Evolutionary conservation across 495 filamentous ascomycete genomes (phyloP).

Genomic region (Trichoderma gamsii): DNA sequence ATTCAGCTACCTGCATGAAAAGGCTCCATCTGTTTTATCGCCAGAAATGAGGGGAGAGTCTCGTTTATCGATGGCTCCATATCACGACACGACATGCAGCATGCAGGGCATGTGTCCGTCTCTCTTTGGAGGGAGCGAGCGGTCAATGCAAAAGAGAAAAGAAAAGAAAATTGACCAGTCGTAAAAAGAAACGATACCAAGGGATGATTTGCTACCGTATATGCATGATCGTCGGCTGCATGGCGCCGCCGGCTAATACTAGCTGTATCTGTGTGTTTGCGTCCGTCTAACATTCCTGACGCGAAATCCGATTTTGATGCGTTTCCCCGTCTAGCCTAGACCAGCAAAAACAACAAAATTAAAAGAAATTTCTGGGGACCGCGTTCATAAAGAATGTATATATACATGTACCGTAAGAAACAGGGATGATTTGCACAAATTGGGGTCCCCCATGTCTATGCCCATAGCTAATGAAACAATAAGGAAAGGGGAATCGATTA

Average conservation of each 20-base stretch:
- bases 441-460: background rate
- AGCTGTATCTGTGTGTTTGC: background rate
- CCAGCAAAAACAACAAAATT: background rate
- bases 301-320: background rate
- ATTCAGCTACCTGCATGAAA: background rate
- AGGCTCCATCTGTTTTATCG: too few relatives aligned
- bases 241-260: background rate
- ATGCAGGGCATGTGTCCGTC: conserved; percentile 8
- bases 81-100: background rate
- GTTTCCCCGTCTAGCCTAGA: background rate
- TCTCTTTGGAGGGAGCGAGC: background rate
- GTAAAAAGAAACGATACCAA: background rate
- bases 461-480: background rate
- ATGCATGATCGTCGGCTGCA: conserved; percentile 1
- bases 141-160: too few relatives aligned
- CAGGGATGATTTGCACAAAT: background rate
- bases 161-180: background rate
- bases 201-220: background rate
- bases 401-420: background rate
- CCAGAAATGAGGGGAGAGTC: too few relatives aligned
- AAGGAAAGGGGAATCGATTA: background rate
- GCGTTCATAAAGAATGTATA: background rate
- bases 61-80: too few relatives aligned
- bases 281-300: background rate
- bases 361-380: background rate